A percentile compares a stretch with the other conserved stretches of the same genome.
phyloP scores from a whole-genome alignment of 192 early-diverging fungal genomes.

The Backusella mclennaniae region DNA sequence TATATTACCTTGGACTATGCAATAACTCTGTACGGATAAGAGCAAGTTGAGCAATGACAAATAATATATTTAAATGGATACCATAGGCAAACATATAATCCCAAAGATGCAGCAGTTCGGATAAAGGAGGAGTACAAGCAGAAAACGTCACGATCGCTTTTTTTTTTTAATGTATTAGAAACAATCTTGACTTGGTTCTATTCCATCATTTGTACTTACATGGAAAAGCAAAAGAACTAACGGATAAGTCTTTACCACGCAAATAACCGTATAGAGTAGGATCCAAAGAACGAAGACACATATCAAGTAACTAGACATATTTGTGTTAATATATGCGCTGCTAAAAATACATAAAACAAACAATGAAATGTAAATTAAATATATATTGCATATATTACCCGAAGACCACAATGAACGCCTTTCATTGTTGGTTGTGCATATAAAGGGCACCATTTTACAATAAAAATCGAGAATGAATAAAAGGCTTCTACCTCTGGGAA shows the following conservation, averaged over 20 bases:
- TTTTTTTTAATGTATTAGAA: no score
- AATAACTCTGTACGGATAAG: slow-evolving; percentile 75
- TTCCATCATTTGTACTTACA: slow-evolving; percentile 49
- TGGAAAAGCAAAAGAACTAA: slow-evolving; percentile 87
- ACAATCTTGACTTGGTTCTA: neutral
- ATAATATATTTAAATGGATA: slow-evolving; percentile 90
- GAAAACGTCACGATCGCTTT: slow-evolving; percentile 83
- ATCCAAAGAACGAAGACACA: slow-evolving; percentile 76
- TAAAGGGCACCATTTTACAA: slow-evolving; percentile 85
- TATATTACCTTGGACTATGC: slow-evolving; percentile 55
- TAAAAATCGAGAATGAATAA: slow-evolving; percentile 82
- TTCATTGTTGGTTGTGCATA: slow-evolving; percentile 90
- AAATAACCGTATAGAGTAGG: slow-evolving; percentile 70
- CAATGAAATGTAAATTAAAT: neutral
- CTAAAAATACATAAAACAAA: neutral
- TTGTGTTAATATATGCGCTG: neutral
- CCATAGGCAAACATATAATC: slow-evolving; percentile 91
- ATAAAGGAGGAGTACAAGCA: slow-evolving; percentile 85
- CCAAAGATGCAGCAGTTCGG: slow-evolving; percentile 85
- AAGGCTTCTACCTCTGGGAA: slow-evolving; percentile 94
- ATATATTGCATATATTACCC: slow-evolving; percentile 44
- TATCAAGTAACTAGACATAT: slow-evolving; percentile 70
- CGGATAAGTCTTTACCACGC: slow-evolving; percentile 64
- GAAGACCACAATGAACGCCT: slow-evolving; percentile 88
- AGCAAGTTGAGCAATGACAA: slow-evolving; percentile 82